Evolutionary conservation across 2,329 filamentous ascomycete species (phyloP).

Genomic region (Amphichorda felina): DNA sequence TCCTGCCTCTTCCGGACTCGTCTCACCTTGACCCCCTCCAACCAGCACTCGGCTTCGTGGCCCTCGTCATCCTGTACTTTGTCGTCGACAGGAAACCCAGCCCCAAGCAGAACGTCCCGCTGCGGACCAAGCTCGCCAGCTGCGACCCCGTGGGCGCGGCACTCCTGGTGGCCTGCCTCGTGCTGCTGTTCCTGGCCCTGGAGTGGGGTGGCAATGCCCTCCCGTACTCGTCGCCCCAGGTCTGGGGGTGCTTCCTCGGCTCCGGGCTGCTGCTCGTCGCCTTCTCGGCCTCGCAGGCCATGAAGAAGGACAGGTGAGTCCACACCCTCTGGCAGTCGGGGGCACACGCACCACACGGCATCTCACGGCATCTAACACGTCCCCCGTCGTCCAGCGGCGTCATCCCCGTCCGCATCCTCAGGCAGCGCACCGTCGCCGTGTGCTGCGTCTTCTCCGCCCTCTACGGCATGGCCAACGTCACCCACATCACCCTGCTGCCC

Average conservation of each 20-base stretch:
- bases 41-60: neutral
- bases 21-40: neutral
- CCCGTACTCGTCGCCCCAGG: neutral
- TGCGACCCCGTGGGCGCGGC: neutral
- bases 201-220: neutral
- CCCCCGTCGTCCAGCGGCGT: neutral
- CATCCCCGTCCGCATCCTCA: neutral
- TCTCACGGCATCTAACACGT: too few species aligned
- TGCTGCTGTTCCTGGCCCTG: conserved; percentile 1
- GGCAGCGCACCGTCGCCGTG: neutral
- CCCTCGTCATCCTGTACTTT: neutral
- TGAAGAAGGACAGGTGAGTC: neutral
- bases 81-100: neutral
- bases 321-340: too few species aligned
- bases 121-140: neutral
- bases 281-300: neutral
- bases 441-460: neutral
- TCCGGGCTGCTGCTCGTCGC: neutral
- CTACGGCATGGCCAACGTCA: neutral
- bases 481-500: neutral
- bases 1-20: too few species aligned
- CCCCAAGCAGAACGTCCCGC: neutral
- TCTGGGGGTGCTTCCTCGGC: conserved; percentile 1
- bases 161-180: neutral
- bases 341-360: too few species aligned